phyloP scores from a whole-genome alignment of 495 filamentous ascomycete species.

The Annulohypoxylon moriforme region DNA sequence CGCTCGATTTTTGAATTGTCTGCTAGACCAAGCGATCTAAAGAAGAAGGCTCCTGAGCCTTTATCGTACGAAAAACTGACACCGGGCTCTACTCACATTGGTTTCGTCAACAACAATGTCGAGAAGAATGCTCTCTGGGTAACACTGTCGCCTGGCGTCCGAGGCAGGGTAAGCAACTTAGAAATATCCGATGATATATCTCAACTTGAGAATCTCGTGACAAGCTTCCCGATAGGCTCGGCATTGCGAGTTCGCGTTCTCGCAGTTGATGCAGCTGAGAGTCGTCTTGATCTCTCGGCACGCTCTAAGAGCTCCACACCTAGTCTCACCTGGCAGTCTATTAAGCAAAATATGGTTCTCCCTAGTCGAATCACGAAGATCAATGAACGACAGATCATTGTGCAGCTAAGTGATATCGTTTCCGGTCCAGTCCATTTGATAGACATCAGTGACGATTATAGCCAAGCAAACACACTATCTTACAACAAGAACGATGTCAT shows the following conservation, averaged over 20 bases:
- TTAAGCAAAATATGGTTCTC: slow-evolving; percentile 81
- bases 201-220: slow-evolving; percentile 75
- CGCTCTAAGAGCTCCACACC: slow-evolving; percentile 63
- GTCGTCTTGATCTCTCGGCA: slow-evolving; percentile 84
- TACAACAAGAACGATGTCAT: slow-evolving; percentile 86
- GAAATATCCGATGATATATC: slow-evolving; percentile 89
- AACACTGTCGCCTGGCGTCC: slow-evolving; percentile 89
- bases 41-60: slow-evolving; percentile 59
- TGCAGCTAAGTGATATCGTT: slow-evolving; percentile 82
- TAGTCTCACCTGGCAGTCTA: slow-evolving; percentile 71
- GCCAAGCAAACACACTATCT: slow-evolving; percentile 68
- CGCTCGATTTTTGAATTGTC: slow-evolving; percentile 90
- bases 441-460: slow-evolving; percentile 88
- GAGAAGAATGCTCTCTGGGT: slow-evolving; percentile 83
- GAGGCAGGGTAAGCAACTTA: slow-evolving; percentile 80
- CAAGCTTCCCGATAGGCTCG: slow-evolving; percentile 88
- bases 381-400: slow-evolving; percentile 81
- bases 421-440: slow-evolving; percentile 79
- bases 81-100: slow-evolving; percentile 75
- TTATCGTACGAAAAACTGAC: slow-evolving; percentile 80
- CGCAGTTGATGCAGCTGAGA: slow-evolving; percentile 75
- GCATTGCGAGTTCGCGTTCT: slow-evolving; percentile 83
- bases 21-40: slow-evolving; percentile 77
- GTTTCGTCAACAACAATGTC: slow-evolving; percentile 93
- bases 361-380: slow-evolving; percentile 86